Base-by-base conservation (phyloP, 257 asterid species). In the Datura wrightii region DNA sequence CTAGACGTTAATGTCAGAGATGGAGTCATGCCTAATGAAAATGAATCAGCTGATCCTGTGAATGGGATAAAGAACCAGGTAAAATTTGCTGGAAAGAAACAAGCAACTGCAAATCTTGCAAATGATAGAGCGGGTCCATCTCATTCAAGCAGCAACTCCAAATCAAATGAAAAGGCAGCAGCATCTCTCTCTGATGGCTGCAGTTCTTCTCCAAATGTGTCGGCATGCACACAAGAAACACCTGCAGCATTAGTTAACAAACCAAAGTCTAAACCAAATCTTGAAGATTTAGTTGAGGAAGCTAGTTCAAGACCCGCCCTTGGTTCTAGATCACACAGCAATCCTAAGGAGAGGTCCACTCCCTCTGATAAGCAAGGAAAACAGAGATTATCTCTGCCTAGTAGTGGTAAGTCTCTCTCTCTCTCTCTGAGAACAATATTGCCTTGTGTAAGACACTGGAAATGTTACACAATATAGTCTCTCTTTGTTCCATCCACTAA, bases 361-460 rank as follows among this genome's bases (percentile, higher is more conserved):
- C 88, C 88, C 58, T 54, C 90, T 3, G 93, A 94, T 85, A 93
- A 86, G 88, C 92, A 85, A 81, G 98, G 94, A 89, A 94, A 93
- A 90, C 92, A 94, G 90, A 92, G 98, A 74, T 82, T 92, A 76
- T 94, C 99, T 52, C 93, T 96, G 56, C 98, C 99, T 53, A 83
- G 83, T 86, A 92, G 84, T 15, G 97, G 99, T 96, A 79, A 87
- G 92, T 89, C 85, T 69, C 84, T 88, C 86, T 74, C 84, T 70
- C 53, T 82, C 87, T 83, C 88, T 72, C 78, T 79, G 14, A 24
- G 31, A 16, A 31, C 80, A 48, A 55, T 8, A 24, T 41, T 34
- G 3, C 13, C 54, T 54, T 14, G 39, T 65, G 63, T 72, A 37
- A 44, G 56, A 79, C 83, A 24, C 36, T 34, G 58, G 74, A 79